phyloP scores from a whole-genome alignment of 1,139 yeast species.

The Yamadazyma mexicana region DNA sequence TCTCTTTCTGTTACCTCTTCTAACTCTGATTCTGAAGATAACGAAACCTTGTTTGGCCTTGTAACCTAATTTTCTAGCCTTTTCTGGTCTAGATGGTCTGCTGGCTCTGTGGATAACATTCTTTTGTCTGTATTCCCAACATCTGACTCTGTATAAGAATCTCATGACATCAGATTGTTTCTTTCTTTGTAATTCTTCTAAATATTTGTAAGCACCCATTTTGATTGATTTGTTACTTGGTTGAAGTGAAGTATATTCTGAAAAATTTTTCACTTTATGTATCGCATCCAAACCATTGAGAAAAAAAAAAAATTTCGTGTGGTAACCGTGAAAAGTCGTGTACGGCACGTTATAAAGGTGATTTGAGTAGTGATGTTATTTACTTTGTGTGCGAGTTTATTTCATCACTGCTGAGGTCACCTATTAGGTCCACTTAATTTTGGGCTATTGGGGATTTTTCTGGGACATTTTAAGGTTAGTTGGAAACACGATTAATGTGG shows the following conservation, averaged over 20 bases:
- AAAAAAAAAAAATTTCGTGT: neutral
- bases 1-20: constrained; percentile 99
- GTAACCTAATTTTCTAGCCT: constrained; percentile 99
- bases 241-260: constrained; percentile 4
- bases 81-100: constrained; percentile 99
- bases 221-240: constrained; percentile 14
- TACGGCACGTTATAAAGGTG: too few relatives aligned
- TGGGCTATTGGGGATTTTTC: too few relatives aligned
- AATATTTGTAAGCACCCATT: constrained; percentile 99
- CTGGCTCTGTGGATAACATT: constrained; percentile 98
- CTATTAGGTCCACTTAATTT: too few relatives aligned
- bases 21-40: constrained; percentile 97
- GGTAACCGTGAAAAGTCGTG: too few relatives aligned
- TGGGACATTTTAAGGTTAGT: too few relatives aligned
- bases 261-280: constrained; percentile 15
- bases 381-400: too few relatives aligned
- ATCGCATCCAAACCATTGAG: too few relatives aligned
- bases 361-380: too few relatives aligned
- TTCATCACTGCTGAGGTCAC: too few relatives aligned
- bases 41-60: constrained; percentile 99
- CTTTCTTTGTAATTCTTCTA: constrained; percentile 99
- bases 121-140: constrained; percentile 99
- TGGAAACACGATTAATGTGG: too few relatives aligned
- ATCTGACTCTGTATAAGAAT: constrained; percentile 98
- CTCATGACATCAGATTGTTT: constrained; percentile 99